A percentile compares a stretch with the other conserved stretches of the same genome.
These are phyloP conservation scores for Pelargonium myrrhifolium DNA, from an alignment of 441 rosid genomes.

Conservation along the genomic window DNA sequence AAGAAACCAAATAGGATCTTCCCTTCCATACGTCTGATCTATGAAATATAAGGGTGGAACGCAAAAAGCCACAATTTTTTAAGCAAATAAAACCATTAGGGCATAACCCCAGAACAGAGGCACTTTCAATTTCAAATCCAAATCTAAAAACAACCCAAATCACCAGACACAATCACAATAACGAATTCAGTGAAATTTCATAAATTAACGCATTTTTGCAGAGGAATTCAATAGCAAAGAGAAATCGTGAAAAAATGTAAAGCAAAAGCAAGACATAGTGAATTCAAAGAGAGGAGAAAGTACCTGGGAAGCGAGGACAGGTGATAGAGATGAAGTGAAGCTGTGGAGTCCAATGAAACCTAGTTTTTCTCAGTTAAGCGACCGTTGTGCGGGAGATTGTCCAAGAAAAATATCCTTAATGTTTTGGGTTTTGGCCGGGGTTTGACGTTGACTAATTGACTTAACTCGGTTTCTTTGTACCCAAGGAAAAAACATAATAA, in stretches of 20 bases:
- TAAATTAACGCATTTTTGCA: background rate
- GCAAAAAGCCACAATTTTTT: background rate
- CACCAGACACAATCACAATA: background rate
- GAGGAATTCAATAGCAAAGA: background rate
- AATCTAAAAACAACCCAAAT: background rate
- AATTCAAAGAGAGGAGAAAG: background rate
- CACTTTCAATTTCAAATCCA: background rate
- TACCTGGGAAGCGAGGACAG: background rate
- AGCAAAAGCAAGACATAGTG: too few species aligned
- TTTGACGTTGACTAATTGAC: too few species aligned
- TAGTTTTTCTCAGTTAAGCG: slow-evolving; percentile 1
- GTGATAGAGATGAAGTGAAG: background rate
- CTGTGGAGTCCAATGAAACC: background rate
- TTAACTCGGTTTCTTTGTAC: background rate
- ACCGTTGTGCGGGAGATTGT: slow-evolving; percentile 6
- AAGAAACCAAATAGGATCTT: background rate
- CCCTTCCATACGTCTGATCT: background rate
- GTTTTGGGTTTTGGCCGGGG: background rate
- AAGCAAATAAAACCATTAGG: background rate
- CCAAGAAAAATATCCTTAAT: background rate
- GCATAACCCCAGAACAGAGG: slow-evolving; percentile 1
- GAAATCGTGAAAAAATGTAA: background rate
- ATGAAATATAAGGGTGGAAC: background rate
- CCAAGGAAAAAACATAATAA: background rate
- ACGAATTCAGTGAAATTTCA: background rate